Base-by-base conservation (phyloP, 1,284 basidiomycete species). In the Cutaneotrichosporon sp. region DNA sequence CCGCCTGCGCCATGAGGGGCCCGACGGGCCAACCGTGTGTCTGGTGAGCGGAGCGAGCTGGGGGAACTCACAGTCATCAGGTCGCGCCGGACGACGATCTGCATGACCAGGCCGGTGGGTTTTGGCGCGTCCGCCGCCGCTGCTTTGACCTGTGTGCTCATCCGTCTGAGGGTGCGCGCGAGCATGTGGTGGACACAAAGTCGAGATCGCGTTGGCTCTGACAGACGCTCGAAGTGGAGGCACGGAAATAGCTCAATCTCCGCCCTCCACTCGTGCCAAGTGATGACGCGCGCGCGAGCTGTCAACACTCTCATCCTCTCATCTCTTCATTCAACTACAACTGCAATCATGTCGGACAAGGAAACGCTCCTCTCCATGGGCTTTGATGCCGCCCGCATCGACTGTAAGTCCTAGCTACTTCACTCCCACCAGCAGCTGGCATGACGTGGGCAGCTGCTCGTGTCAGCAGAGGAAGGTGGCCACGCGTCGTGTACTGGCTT, bases 311-410 rank as follows among this genome's bases (percentile, higher is more conserved):
- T 33, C 36, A 53, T 38, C 20, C 24, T 42, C 34, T 52, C 56
- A 42, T 11, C 27, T 25, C 60, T n/a, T n/a, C n/a, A n/a, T n/a
- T n/a, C n/a, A n/a, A n/a, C n/a, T n/a, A n/a, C n/a, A n/a, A n/a
- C n/a, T n/a, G n/a, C n/a, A n/a, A 59, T 22, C 59, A 80, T 80
- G 78, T 69, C 73, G 9, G 91, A 94, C 79, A 87, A 86, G 80
- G 88, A 91, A n/a, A 86, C 87, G 16, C 83, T 95, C 18, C 69
- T 91, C 6, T 81, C 85, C n/a, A 93, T 94, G 90, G 92, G 92
- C 16, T 94, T 94, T 67, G 89, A 91, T 65, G 73, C 84, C 10
- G 85, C 86, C n/a, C 86, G 92, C 63, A 86, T 94, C 34, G 89
- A 91, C 68, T 94, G 92, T 92, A 71, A 72, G 88, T 81, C n/a